Percentiles rank a stretch among this genome's conserved stretches.
These are phyloP conservation scores for Picea engelmannii DNA, from an alignment of 83 land plant genomes.

Conservation along the genomic window DNA sequence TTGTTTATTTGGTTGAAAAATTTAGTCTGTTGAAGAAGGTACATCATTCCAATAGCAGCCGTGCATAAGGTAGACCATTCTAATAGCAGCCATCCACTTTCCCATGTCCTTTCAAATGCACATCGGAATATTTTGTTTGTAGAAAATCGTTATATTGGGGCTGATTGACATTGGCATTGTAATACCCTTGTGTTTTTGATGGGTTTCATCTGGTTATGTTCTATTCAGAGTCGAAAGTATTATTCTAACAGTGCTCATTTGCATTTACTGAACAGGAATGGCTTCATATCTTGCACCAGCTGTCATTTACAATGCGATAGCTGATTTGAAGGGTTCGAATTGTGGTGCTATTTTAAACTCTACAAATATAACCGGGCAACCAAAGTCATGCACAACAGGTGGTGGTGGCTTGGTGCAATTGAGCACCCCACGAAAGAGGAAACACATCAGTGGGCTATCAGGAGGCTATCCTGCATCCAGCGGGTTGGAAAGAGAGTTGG, in stretches of 20 bases:
- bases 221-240: background rate
- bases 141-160: no score
- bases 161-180: no score
- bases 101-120: no score
- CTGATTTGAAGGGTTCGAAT: constrained; percentile 56
- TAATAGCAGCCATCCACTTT: no score
- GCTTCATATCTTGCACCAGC: constrained; percentile 70
- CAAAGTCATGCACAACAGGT: constrained; percentile 1
- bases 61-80: no score
- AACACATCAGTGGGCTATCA: constrained; percentile 42
- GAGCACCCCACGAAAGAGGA: constrained; percentile 57
- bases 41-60: no score
- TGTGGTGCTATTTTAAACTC: constrained; percentile 22
- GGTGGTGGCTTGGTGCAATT: constrained; percentile 22
- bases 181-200: no score
- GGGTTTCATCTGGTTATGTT: no score
- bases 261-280: constrained; percentile 61
- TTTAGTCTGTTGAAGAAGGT: no score
- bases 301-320: constrained; percentile 65
- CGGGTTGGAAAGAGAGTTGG: constrained; percentile 20
- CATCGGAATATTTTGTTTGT: no score
- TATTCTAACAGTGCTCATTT: constrained; percentile 3
- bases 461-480: constrained; percentile 20
- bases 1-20: no score
- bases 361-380: background rate